A percentile compares a stretch with the other conserved stretches of the same genome.
Evolutionary conservation across 306 rosid genomes (phyloP).

Genomic region (Begonia fuchsioides): DNA sequence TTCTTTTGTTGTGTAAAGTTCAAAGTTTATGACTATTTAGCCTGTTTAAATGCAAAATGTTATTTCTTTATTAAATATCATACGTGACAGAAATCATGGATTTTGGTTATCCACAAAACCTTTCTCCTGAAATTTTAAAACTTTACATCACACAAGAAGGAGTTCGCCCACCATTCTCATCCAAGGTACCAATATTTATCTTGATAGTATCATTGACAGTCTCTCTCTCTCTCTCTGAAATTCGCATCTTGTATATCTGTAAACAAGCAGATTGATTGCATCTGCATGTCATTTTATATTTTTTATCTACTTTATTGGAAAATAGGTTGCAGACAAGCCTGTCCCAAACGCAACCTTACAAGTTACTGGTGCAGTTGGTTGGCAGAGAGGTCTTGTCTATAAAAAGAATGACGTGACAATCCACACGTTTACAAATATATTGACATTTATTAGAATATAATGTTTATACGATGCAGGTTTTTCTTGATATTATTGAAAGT

Average conservation of each 20-base stretch:
- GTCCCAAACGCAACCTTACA: slow-evolving; percentile 91
- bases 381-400: slow-evolving; percentile 86
- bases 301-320: too few relatives aligned
- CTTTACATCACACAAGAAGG: slow-evolving; percentile 97
- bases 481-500: slow-evolving; percentile 87
- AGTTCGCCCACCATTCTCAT: slow-evolving; percentile 92
- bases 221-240: neutral
- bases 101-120: slow-evolving; percentile 97
- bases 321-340: slow-evolving; percentile 58
- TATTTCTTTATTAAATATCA: too few relatives aligned
- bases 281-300: too few relatives aligned
- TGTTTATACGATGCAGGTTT: slow-evolving; percentile 39
- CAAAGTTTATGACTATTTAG: too few relatives aligned
- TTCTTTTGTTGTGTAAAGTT: too few relatives aligned
- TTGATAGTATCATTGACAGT: neutral
- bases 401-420: slow-evolving; percentile 69
- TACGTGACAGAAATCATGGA: slow-evolving; percentile 80
- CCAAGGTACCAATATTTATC: slow-evolving; percentile 43
- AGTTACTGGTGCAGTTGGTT: slow-evolving; percentile 96
- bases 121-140: slow-evolving; percentile 91
- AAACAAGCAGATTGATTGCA: too few relatives aligned
- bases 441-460: slow-evolving; percentile 3
- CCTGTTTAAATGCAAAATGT: too few relatives aligned
- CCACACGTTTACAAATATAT: slow-evolving; percentile 6
- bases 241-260: too few relatives aligned